phyloP scores from a whole-genome alignment of 2,329 filamentous ascomycete species.

The Cadophora malorum region DNA sequence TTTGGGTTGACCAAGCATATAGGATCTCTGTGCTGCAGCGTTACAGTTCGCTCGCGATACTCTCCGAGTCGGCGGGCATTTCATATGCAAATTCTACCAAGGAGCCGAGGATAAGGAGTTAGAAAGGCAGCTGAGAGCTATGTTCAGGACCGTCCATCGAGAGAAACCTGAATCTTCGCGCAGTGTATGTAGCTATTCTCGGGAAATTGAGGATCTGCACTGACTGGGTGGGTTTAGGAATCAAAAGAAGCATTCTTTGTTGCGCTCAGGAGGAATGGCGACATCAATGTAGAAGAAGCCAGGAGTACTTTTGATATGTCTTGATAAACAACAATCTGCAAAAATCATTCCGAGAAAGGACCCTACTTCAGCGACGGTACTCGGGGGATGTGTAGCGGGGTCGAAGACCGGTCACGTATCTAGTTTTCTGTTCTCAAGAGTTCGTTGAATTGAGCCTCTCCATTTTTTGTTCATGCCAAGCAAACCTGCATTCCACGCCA shows the following conservation, averaged over 20 bases:
- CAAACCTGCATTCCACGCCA: slow-evolving; percentile 35
- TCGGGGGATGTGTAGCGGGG: too few species aligned
- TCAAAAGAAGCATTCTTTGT: slow-evolving; percentile 89
- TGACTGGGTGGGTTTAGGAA: slow-evolving; percentile 59
- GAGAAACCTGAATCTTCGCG: slow-evolving; percentile 94
- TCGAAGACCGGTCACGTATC: background rate
- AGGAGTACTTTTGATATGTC: slow-evolving; percentile 5
- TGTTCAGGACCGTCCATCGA: slow-evolving; percentile 82
- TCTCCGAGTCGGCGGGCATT: slow-evolving; percentile 81
- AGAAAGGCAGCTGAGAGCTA: slow-evolving; percentile 73
- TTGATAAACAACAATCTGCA: background rate
- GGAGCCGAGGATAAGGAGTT: slow-evolving; percentile 83
- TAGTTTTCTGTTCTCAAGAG: slow-evolving; percentile 4
- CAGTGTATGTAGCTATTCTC: slow-evolving; percentile 62
- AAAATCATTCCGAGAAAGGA: too few species aligned
- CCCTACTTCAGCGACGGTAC: too few species aligned
- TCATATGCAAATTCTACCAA: slow-evolving; percentile 98
- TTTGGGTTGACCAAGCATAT: slow-evolving; percentile 19
- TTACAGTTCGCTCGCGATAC: slow-evolving; percentile 86
- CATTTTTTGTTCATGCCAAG: slow-evolving; percentile 32
- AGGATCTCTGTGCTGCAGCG: slow-evolving; percentile 92
- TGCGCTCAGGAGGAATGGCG: slow-evolving; percentile 71
- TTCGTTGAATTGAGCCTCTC: slow-evolving; percentile 29
- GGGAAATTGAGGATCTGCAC: too few species aligned
- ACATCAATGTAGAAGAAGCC: slow-evolving; percentile 32